A percentile compares a stretch with the other conserved stretches of the same genome.
Evolutionary conservation across 345 rosid species (phyloP).

Genomic region (Hirschfeldia incana): DNA sequence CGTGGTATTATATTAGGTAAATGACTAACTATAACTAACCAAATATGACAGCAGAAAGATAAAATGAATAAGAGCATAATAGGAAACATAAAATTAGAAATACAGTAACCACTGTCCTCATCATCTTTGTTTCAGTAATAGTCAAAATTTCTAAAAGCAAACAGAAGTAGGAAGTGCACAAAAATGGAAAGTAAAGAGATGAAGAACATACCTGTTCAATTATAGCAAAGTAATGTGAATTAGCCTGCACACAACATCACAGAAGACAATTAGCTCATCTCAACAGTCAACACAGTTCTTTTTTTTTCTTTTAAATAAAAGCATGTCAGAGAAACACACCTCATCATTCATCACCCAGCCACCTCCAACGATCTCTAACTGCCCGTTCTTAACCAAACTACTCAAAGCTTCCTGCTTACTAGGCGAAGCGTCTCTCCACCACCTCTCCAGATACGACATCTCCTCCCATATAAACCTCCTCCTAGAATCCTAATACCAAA

Average conservation of each 20-base stretch:
- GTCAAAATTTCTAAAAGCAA: constrained; percentile 1
- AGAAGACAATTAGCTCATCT: constrained; percentile 21
- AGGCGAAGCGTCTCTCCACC: constrained; percentile 95
- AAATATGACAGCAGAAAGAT: constrained; percentile 13
- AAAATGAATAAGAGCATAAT: background rate
- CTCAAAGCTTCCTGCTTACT: constrained; percentile 64
- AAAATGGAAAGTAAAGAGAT: background rate
- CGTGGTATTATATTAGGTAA: background rate
- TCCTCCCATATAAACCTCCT: constrained; percentile 99
- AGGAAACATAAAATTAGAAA: background rate
- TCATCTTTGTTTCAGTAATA: background rate
- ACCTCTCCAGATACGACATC: constrained; percentile 95
- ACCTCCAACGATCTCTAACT: constrained; percentile 97
- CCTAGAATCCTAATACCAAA: constrained; percentile 59
- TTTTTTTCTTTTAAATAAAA: background rate
- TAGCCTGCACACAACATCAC: constrained; percentile 68
- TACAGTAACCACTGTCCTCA: constrained; percentile 7
- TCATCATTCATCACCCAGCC: constrained; percentile 99
- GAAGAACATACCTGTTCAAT: constrained; percentile 76
- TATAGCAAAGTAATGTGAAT: constrained; percentile 94
- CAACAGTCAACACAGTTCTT: background rate
- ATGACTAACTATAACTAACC: constrained; percentile 9
- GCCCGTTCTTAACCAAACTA: constrained; percentile 81
- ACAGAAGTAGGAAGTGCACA: background rate
- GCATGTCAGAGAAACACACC: constrained; percentile 46